phyloP scores from a whole-genome alignment of 768 basidiomycete species.

The Pulveroboletus sp. region DNA sequence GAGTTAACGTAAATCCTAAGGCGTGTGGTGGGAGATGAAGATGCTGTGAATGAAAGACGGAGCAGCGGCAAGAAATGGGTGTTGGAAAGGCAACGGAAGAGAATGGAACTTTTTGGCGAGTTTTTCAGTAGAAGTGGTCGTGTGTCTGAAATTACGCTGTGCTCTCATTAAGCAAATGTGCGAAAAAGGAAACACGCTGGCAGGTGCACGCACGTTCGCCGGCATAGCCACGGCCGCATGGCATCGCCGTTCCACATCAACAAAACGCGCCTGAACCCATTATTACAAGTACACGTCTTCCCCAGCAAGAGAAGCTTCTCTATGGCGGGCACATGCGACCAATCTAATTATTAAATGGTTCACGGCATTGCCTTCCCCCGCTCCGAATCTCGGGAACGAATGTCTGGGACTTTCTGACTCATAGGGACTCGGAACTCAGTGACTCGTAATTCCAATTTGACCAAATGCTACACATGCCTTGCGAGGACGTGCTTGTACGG shows the following conservation, averaged over 20 bases:
- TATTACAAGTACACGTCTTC: slow-evolving; percentile 1
- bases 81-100: slow-evolving; percentile 7
- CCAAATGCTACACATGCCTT: slow-evolving; percentile 7
- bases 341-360: slow-evolving; percentile 27
- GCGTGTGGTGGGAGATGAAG: not conserved
- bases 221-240: slow-evolving; percentile 25
- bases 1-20: slow-evolving; percentile 7
- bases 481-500: not conserved
- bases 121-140: slow-evolving; percentile 31
- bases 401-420: not conserved
- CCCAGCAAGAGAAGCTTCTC: not conserved
- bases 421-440: not conserved
- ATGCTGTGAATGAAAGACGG: slow-evolving; percentile 10
- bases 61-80: slow-evolving; percentile 4
- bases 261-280: slow-evolving; percentile 29
- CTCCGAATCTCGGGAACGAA: slow-evolving; percentile 8
- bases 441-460: not conserved
- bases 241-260: slow-evolving; percentile 17
- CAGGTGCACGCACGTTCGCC: slow-evolving; percentile 37
- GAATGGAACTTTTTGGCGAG: slow-evolving; percentile 14
- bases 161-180: slow-evolving; percentile 21
- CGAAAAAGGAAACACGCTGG: slow-evolving; percentile 23
- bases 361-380: slow-evolving; percentile 20
- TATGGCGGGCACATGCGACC: slow-evolving; percentile 12
- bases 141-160: slow-evolving; percentile 37